phyloP scores from a whole-genome alignment of 371 early-diverging fungal genomes.

The Mortierella sp. region DNA sequence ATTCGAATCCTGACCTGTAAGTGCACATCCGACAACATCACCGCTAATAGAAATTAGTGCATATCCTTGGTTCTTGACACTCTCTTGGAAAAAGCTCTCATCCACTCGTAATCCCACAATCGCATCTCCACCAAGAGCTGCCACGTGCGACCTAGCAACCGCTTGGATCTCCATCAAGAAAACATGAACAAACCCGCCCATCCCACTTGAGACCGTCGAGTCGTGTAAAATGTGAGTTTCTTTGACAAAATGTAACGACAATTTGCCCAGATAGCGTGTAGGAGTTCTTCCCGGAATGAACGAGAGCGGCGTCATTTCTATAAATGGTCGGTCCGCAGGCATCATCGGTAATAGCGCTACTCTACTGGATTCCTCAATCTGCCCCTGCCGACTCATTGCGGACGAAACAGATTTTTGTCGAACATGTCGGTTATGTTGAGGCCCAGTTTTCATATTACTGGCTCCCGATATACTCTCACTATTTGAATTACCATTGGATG shows the following conservation, averaged over 20 bases:
- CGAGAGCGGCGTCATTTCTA: slow-evolving; percentile 62
- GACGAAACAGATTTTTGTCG: slow-evolving; percentile 49
- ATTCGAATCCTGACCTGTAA: slow-evolving; percentile 14
- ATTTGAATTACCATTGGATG: slow-evolving; percentile 25
- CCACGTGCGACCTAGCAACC: slow-evolving; percentile 73
- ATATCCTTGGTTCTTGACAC: slow-evolving; percentile 77
- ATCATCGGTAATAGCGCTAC: slow-evolving; percentile 38
- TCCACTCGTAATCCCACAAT: slow-evolving; percentile 73
- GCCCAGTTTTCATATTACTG: background rate
- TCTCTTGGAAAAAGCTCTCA: slow-evolving; percentile 67
- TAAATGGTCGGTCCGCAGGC: slow-evolving; percentile 53
- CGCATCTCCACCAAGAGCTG: slow-evolving; percentile 79
- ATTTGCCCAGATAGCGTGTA: slow-evolving; percentile 68
- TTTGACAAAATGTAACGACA: slow-evolving; percentile 83
- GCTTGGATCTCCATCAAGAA: slow-evolving; percentile 75
- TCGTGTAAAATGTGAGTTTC: slow-evolving; percentile 70
- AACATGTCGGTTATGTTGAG: slow-evolving; percentile 15
- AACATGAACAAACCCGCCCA: slow-evolving; percentile 71
- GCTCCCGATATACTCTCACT: slow-evolving; percentile 14
- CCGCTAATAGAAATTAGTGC: slow-evolving; percentile 68
- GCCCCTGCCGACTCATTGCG: slow-evolving; percentile 18
- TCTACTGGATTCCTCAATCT: slow-evolving; percentile 18
- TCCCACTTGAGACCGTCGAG: slow-evolving; percentile 59
- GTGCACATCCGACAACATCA: slow-evolving; percentile 62
- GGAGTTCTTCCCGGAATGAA: slow-evolving; percentile 66